A percentile compares a stretch with the other conserved stretches of the same genome.
These are phyloP conservation scores for Nakazawaea wickerhamii DNA, from an alignment of 805 yeast genomes.

Conservation along the genomic window DNA sequence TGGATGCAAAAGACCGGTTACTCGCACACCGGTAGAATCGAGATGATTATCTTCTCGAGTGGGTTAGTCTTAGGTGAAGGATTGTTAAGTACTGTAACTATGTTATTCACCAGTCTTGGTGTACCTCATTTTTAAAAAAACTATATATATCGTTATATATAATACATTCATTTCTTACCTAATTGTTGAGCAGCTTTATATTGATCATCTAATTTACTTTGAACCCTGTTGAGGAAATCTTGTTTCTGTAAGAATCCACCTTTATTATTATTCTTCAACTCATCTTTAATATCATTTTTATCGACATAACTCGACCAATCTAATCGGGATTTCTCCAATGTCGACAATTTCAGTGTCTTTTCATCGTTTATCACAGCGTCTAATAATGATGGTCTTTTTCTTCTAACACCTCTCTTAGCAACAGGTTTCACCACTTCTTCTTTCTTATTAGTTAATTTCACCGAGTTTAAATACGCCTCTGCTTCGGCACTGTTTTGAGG, in stretches of 20 bases:
- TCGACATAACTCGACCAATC: conserved; percentile 97
- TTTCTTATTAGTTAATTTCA: conserved; percentile 28
- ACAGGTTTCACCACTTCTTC: conserved; percentile 5
- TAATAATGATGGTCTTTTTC: conserved; percentile 69
- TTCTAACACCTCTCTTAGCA: conserved; percentile 32
- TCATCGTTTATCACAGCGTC: conserved; percentile 70
- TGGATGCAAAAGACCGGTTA: conserved; percentile 40
- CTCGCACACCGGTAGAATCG: conserved; percentile 48
- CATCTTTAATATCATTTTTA: conserved; percentile 77
- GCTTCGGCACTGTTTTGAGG: conserved; percentile 81
- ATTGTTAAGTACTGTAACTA: conserved; percentile 72
- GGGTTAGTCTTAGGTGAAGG: conserved; percentile 96
- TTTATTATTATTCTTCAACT: conserved; percentile 72
- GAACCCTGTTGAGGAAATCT: conserved; percentile 79
- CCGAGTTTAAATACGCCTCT: conserved; percentile 63
- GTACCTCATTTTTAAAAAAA: conserved; percentile 53
- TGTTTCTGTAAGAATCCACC: conserved; percentile 90
- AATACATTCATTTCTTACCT: conserved; percentile 1
- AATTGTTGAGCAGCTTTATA: conserved; percentile 34
- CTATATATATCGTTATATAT: conserved; percentile 45
- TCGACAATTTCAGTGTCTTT: conserved; percentile 75
- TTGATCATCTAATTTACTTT: conserved; percentile 47
- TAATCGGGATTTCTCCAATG: conserved; percentile 85
- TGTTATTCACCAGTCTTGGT: conserved; percentile 67
- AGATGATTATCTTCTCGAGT: conserved; percentile 81